Evolutionary conservation across 2,329 filamentous ascomycete genomes (phyloP), one percentile per base, ranked within the genome.

Genomic region (Paramyrothecium roridum): DNA sequence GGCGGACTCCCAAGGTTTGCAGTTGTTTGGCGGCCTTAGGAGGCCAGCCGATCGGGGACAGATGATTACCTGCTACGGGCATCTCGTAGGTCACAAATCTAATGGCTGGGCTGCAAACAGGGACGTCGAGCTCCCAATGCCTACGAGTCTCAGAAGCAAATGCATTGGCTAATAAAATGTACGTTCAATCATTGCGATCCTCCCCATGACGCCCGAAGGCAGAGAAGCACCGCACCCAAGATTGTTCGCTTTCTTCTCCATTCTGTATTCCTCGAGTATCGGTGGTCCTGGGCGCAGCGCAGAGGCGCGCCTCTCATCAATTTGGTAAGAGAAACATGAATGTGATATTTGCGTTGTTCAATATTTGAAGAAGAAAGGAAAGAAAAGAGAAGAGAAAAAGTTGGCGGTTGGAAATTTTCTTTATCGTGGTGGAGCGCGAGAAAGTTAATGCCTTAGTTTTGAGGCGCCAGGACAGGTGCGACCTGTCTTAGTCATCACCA

Each of bases 171-270:
- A 51, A 30, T 50, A 59, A 48, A 53, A 80, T 81, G 79, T 81
- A 74, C 78, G 79, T 65, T 80, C 79, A 81, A 81, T 81, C 79
- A 81, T 81, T 81, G 79, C 79, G 79, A 76, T 81, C 79, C 79
- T 78, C 72, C 77, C 73, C 79, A 81, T 70, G 53, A 57, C 67
- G 67, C 71, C 67, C 64, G 56, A 66, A 64, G 67, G 70, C 67
- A 72, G 76, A 71, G 73, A 73, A 80, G 74, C 79, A 81, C 77
- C 79, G 79, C 79, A 81, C 79, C 79, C 79, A 81, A 81, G 79
- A 81, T 80, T 80, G 78, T 76, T 75, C 79, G 77, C 65, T 71
- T 79, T 76, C 59, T 69, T 81, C 79, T 81, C 73, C 79, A 76
- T 81, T 76, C 75, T 78, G 65, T 73, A 70, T 71, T 73, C 70